Base-by-base conservation (phyloP, 2,329 filamentous ascomycete genomes). In the Fusarium gaditjirri region DNA sequence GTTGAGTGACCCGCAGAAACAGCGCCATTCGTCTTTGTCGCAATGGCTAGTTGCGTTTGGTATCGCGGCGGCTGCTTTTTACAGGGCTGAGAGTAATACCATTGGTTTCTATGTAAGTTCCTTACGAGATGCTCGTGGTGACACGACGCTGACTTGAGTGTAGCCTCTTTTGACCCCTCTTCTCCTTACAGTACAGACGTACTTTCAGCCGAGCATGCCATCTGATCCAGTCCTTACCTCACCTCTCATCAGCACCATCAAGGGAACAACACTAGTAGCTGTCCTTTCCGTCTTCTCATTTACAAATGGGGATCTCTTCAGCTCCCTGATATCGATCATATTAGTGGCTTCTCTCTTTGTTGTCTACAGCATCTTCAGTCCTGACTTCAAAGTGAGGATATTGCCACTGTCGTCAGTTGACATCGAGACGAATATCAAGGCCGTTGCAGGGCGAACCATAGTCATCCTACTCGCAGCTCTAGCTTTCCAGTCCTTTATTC, bases 331-430 rank as follows among this genome's bases (percentile, higher is more conserved):
- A 8, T 81, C 81, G 0, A 43, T 68, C 3, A 62, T 82, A 36
- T 77, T 81, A 2, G 67, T 80, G 1, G 53, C 49, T 19, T 76
- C 72, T 12, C 65, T 83, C 16, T 68, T 83, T 0, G n/a, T 75
- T 3, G 65, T 77, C 10, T 84, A 81, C 49, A 60, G 73, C 14
- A 61, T 75, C 11, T 63, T 83, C 13, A 41, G 31, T 4, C 41
- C 71, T 0, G 59, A 55, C 12, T 23, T 47, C 14, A 61, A 41
- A 41, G 27, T 60, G 4, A 53, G n/a, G 3, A 13, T 11, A 4
- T 21, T 19, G 0, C 3, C 60, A 11, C 10, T 72, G 3, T 25
- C 72, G 5, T 52, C 53, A 8, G n/a, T 75, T 8, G 68, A 77
- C 76, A 69, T 85, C 46, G 59, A 79, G 6, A 49, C 71, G 2